Evolutionary conservation across 2,329 filamentous ascomycete species (phyloP), one percentile per base, ranked within the genome.

Genomic region (Didymellaceae sp.): DNA sequence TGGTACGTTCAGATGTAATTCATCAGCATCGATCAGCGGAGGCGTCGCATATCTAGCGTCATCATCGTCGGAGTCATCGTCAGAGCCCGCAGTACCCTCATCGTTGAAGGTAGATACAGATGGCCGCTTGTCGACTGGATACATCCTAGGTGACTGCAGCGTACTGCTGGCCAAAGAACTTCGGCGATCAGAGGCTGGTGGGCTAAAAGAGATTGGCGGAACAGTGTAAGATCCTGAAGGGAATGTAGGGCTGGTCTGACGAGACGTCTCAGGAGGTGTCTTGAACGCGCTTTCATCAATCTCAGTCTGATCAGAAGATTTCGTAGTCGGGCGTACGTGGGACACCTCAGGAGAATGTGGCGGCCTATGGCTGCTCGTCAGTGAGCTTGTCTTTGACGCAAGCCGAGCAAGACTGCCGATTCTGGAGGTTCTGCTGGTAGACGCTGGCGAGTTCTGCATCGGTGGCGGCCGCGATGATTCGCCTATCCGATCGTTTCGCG

Each of bases 251-350:
- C 71, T 74, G 4, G 70, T 70, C 43, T 73, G 67, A 11, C 59
- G 65, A 37, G 71, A 70, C 16, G 68, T 72, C 42, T 78, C 75
- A n/a, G 77, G 74, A 11, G 76, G 76, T 13, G 77, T 79, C 44
- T 70, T 74, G 64, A 77, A 79, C 9, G 71, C 62, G 32, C 78
- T 75, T 9, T 73, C 70, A n/a, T 58, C 62, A 31, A 73, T 71
- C 17, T 74, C 68, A 9, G 70, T 72, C 21, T 74, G 70, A 35
- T 62, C 52, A 9, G 72, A 71, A 10, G 71, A 73, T 41, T 71
- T 71, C 4, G 71, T 73, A 2, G 66, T 69, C 20, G 70, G 71
- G 5, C 70, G 62, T 6, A 52, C 61, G 8, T 64, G 62, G 3
- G 61, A 58, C 7, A 52, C 49, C 11, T 64, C 54, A 4, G 71